Percentiles rank a stretch among this genome's conserved stretches.
phyloP scores from a whole-genome alignment of 2,329 filamentous ascomycete species.

The Trichoderma guizhouense region DNA sequence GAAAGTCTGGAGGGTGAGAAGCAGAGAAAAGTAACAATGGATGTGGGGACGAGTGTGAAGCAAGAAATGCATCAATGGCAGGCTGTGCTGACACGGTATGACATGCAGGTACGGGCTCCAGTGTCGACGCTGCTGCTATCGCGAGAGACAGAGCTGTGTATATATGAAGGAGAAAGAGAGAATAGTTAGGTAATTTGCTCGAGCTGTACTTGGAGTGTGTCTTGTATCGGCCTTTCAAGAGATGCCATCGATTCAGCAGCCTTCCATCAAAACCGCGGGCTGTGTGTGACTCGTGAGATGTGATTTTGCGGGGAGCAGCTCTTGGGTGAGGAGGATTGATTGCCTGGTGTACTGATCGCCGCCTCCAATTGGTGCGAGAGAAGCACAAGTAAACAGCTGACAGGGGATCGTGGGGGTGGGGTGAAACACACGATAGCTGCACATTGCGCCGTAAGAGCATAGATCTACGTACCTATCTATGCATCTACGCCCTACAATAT shows the following conservation, averaged over 20 bases:
- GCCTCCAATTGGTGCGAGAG: neutral
- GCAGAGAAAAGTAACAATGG: neutral
- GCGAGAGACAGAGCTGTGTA: neutral
- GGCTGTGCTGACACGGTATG: conserved; percentile 4
- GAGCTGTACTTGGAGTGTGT: neutral
- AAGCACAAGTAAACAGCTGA: neutral
- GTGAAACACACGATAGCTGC: neutral
- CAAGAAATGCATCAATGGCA: neutral
- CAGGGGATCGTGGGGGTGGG: neutral
- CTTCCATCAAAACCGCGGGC: neutral
- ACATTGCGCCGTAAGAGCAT: neutral
- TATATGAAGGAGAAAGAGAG: neutral
- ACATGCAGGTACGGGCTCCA: neutral
- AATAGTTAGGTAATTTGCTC: neutral
- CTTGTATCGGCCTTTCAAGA: neutral
- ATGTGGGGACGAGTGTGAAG: neutral
- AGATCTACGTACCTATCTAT: neutral
- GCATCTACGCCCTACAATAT: neutral
- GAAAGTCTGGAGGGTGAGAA: neutral
- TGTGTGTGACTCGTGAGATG: neutral
- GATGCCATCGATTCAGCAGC: neutral
- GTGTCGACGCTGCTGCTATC: neutral
- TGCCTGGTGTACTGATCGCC: neutral
- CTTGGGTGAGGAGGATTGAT: neutral
- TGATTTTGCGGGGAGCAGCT: neutral